phyloP scores from a whole-genome alignment of 129 eudicot species.

The Saposhnikovia divaricata region DNA sequence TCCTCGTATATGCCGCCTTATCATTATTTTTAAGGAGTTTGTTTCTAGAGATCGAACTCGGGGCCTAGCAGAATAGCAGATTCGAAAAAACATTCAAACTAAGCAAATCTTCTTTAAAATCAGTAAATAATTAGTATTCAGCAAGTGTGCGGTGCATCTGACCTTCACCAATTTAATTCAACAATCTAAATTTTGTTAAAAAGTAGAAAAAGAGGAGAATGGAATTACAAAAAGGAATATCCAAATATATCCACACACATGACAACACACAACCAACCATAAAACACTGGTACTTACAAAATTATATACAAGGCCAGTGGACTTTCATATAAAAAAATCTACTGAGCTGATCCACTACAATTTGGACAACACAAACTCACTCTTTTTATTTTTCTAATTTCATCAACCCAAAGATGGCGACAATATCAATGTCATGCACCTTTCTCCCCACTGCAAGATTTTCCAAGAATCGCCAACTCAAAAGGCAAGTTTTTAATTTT shows the following conservation, averaged over 20 bases:
- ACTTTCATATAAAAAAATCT: neutral
- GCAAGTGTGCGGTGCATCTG: neutral
- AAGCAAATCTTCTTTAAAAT: too few relatives aligned
- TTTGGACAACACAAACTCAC: neutral
- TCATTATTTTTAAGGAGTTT: too few relatives aligned
- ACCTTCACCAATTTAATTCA: too few relatives aligned
- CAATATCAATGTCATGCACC: neutral
- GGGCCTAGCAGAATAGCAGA: too few relatives aligned
- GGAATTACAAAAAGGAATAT: neutral
- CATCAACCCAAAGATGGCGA: neutral
- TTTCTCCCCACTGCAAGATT: neutral
- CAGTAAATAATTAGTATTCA: too few relatives aligned
- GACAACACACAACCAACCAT: neutral
- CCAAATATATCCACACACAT: neutral
- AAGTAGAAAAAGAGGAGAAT: neutral
- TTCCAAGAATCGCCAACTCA: neutral
- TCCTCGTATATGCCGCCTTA: too few relatives aligned
- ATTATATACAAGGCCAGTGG: neutral
- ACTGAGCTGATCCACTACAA: constrained; percentile 1
- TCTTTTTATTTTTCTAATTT: neutral
- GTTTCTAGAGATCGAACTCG: too few relatives aligned
- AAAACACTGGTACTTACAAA: neutral
- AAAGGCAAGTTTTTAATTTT: neutral
- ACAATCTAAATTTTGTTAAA: too few relatives aligned
- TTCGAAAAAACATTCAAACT: too few relatives aligned